phyloP scores from a whole-genome alignment of 2,329 filamentous ascomycete species.

The Aspergillus fumigatiaffinis region DNA sequence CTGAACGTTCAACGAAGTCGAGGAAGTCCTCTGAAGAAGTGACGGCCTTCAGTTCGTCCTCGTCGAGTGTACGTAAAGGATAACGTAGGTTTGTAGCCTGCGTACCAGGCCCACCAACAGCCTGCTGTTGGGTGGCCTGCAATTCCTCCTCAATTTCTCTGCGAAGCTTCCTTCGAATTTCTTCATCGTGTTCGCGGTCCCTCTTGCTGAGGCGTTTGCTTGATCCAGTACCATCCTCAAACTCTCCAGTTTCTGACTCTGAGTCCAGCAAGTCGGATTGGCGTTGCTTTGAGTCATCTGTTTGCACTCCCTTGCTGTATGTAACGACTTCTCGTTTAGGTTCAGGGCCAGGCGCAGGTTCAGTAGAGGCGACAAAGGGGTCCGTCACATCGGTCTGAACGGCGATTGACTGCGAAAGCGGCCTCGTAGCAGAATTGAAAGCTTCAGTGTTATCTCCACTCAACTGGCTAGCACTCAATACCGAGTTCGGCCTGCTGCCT shows the following conservation, averaged over 20 bases:
- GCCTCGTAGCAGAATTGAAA: constrained; percentile 37
- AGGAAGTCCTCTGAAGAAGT: constrained; percentile 90
- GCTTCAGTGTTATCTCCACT: constrained; percentile 61
- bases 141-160: constrained; percentile 92
- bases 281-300: constrained; percentile 64
- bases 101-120: constrained; percentile 31
- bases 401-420: constrained; percentile 44
- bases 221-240: constrained; percentile 49
- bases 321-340: constrained; percentile 72
- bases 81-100: constrained; percentile 55
- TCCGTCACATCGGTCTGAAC: constrained; percentile 71
- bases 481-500: constrained; percentile 78
- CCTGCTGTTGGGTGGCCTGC: constrained; percentile 58
- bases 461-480: constrained; percentile 74
- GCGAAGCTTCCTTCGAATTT: constrained; percentile 77
- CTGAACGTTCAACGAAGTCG: constrained; percentile 91
- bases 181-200: constrained; percentile 80
- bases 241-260: constrained; percentile 61
- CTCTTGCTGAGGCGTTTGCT: constrained; percentile 74
- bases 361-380: constrained; percentile 72
- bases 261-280: constrained; percentile 53
- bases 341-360: constrained; percentile 57
- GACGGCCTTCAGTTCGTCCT: constrained; percentile 84
- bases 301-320: constrained; percentile 97
- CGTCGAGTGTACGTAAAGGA: constrained; percentile 72